Base-by-base conservation (phyloP, 305 asterid species). In the Fraxinus platypoda region DNA sequence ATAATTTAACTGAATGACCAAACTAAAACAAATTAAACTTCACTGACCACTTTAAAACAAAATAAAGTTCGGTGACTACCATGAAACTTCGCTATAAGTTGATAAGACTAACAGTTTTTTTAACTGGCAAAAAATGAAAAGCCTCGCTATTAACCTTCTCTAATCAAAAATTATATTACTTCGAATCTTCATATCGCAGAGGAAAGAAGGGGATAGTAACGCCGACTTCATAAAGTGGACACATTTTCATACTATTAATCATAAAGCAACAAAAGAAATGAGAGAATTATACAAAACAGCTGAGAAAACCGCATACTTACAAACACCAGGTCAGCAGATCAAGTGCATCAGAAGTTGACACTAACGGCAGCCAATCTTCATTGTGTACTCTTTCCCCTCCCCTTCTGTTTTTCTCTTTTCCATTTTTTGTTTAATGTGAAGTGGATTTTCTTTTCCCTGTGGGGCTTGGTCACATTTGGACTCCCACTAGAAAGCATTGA, bases 281-380 rank as follows among this genome's bases (percentile, higher is more conserved):
- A 30, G 38, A 70, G 75, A 31, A 70, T 28, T 70, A 70, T 70
- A 70, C 75, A 70, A 30, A 70, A 28, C 41, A 70, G 75, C 38
- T 70, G 21, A 28, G 38, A 30, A 70, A 70, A 70, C 38, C 5
- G 41, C 75, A 70, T 70, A 70, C 75, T 70, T 70, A 70, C 75
- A 28, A 46, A 70, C 41, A 70, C 38, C 19, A 12, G 38, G 41
- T 70, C 75, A 70, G 75, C 75, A 70, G 75, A 70, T 70, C 74
- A 66, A 38, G 83, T 57, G 77, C 85, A 85, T 83, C 78, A 84
- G 81, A 62, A 70, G 87, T 74, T 34, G 62, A 9, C 75, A 17
- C 35, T 59, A 59, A 74, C 34, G 49, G 87, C 81, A 82, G 83
- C 84, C 87, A 76, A 79, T 76, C 74, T 41, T 23, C 52, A 59